Percentiles rank a stretch among this genome's conserved stretches.
phyloP scores from a whole-genome alignment of 2,329 filamentous ascomycete species.

The Colletotrichum magnum region DNA sequence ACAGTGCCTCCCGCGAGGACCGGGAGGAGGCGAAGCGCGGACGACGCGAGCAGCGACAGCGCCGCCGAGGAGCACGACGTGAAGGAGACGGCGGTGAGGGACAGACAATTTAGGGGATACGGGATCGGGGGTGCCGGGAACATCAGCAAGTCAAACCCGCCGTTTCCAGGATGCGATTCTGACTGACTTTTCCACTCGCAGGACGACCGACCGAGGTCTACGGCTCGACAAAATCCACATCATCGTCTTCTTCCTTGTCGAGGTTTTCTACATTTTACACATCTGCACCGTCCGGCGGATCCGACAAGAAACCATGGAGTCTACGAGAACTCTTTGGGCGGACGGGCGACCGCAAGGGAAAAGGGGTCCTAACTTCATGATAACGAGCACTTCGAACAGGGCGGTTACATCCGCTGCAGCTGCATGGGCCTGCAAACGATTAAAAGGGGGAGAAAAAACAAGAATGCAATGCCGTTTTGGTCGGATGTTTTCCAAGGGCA shows the following conservation, averaged over 20 bases:
- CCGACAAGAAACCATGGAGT: constrained; percentile 30
- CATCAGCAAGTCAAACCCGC: constrained; percentile 50
- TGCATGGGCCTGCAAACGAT: too few relatives aligned
- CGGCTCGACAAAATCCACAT: constrained; percentile 37
- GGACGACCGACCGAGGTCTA: constrained; percentile 46
- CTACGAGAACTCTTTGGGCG: constrained; percentile 34
- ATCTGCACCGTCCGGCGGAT: constrained; percentile 9
- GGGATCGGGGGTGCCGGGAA: constrained; percentile 58
- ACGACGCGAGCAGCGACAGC: constrained; percentile 39
- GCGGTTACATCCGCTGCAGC: too few relatives aligned
- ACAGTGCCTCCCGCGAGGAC: constrained; percentile 17
- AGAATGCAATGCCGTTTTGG: too few relatives aligned
- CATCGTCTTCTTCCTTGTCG: background rate
- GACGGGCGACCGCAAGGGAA: constrained; percentile 23
- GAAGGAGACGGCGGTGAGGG: constrained; percentile 46
- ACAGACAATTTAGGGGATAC: constrained; percentile 53
- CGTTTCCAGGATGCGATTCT: background rate
- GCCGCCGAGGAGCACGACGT: constrained; percentile 45
- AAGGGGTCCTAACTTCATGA: constrained; percentile 18
- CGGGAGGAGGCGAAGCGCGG: constrained; percentile 41
- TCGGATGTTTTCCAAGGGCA: too few relatives aligned
- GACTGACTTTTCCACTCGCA: constrained; percentile 9
- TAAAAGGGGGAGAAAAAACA: too few relatives aligned
- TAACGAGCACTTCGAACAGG: background rate
- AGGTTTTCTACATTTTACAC: constrained; percentile 20